Evolutionary conservation across 73 alveolate genomes (phyloP).

Genomic region (Symbiodinium pilosum): DNA sequence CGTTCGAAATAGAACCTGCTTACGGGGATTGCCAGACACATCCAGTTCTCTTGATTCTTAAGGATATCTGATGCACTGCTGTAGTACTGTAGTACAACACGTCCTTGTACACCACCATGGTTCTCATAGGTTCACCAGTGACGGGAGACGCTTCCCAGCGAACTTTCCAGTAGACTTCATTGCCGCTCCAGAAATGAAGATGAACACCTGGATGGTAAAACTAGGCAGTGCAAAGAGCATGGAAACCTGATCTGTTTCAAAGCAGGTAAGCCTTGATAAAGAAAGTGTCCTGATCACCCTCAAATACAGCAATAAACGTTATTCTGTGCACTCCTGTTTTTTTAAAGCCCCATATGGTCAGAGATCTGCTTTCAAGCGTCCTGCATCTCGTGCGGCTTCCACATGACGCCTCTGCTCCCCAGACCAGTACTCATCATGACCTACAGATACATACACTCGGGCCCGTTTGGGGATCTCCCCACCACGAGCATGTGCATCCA

Average conservation of each 20-base stretch:
- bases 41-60: background rate
- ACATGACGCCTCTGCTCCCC: slow-evolving; percentile 73
- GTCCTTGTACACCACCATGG: slow-evolving; percentile 94
- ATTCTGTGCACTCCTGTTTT: too few species aligned
- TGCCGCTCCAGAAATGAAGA: slow-evolving; percentile 86
- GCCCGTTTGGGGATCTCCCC: slow-evolving; percentile 55
- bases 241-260: too few species aligned
- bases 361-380: background rate
- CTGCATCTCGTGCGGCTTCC: slow-evolving; percentile 80
- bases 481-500: slow-evolving; percentile 59
- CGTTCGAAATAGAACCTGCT: too few species aligned
- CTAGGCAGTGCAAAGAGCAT: background rate
- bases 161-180: slow-evolving; percentile 75
- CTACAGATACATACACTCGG: slow-evolving; percentile 45
- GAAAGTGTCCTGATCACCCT: too few species aligned
- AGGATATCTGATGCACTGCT: too few species aligned
- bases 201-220: slow-evolving; percentile 30
- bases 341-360: too few species aligned
- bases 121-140: slow-evolving; percentile 32
- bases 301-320: too few species aligned
- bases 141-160: slow-evolving; percentile 80
- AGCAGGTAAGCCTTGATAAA: too few species aligned
- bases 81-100: background rate
- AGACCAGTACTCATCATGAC: slow-evolving; percentile 91
- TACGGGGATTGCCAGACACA: too few species aligned